A percentile compares a stretch with the other conserved stretches of the same genome.
Evolutionary conservation across 2,329 filamentous ascomycete species (phyloP).

Genomic region (Cadophora sp.): DNA sequence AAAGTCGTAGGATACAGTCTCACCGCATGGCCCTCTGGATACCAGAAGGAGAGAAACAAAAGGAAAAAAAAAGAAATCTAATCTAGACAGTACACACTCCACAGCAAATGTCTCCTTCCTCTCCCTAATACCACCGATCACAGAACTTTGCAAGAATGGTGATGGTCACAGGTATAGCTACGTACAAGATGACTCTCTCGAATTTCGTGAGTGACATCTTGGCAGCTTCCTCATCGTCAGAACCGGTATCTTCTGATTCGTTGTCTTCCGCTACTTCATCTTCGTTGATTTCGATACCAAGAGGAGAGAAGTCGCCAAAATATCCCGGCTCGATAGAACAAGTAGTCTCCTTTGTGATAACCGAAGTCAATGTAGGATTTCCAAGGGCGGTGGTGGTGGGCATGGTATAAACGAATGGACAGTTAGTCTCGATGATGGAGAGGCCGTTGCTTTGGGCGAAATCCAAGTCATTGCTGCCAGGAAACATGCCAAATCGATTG

Average conservation of each 20-base stretch:
- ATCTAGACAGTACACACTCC: no score
- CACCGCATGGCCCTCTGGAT: no score
- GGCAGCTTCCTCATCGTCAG: background rate
- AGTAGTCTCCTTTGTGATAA: background rate
- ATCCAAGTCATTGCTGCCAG: background rate
- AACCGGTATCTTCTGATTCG: background rate
- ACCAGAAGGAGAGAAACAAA: no score
- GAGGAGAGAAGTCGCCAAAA: background rate
- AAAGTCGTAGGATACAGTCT: no score
- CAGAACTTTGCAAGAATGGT: background rate
- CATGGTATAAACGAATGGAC: background rate
- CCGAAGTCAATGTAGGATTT: background rate
- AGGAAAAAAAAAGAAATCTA: no score
- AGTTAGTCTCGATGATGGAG: background rate
- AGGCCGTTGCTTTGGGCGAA: background rate
- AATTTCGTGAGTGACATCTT: background rate
- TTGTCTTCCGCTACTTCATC: background rate
- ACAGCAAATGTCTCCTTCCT: no score
- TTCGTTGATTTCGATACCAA: background rate
- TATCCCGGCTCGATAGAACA: background rate
- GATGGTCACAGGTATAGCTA: background rate
- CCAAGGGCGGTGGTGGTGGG: background rate
- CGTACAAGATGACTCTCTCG: background rate
- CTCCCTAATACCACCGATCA: background rate
- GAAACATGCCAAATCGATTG: background rate